Evolutionary conservation across 2,329 filamentous ascomycete genomes (phyloP), one percentile per base, ranked within the genome.

Genomic region (Juglanconis sp.): DNA sequence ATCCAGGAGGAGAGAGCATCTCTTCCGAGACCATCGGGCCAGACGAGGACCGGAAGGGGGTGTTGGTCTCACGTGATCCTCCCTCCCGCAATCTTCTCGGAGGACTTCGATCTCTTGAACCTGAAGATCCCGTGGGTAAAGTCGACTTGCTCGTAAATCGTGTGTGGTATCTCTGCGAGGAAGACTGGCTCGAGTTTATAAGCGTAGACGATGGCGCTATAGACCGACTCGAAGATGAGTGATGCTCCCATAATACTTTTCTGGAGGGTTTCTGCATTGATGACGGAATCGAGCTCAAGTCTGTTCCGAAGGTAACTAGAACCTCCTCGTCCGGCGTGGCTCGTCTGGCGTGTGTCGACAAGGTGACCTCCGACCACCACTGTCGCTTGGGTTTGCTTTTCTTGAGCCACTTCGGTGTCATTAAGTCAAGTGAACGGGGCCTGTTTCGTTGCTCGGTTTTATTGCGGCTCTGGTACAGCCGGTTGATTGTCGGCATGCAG

Each of bases 401-500:
- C 9, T 30, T 47, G n/a, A 47, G 44, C 13, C n/a, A 47, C 15
- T 30, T 30, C 3, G n/a, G 5, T 9, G 15, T 30, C 9, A 4
- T 17, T 47, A 17, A 4, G 9, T 8, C 15, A 7, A 11, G 4
- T 47, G 44, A 17, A 10, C 44, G 44, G n/a, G 44, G 44, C 9
- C 44, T 17, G 44, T 47, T 47, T 30, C 44, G 44, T 24, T 47
- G n/a, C 7, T 30, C 17, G n/a, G 44, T 9, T 6, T 47, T 47
- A 24, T 47, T 30, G 17, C 17, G 44, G n/a, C 4, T 47, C 17
- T 47, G 44, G 9, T 47, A 47, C 5, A 47, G 17, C 9, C 9
- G 44, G 17, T 47, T 47, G 44, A 49, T 4, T 10, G 57, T 47
- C 3, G 57, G 57, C 17, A 59, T 49, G 30, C 57, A 59, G 38